Evolutionary conservation across 2,329 filamentous ascomycete genomes (phyloP).

Genomic region (Aspergillus fischeri): DNA sequence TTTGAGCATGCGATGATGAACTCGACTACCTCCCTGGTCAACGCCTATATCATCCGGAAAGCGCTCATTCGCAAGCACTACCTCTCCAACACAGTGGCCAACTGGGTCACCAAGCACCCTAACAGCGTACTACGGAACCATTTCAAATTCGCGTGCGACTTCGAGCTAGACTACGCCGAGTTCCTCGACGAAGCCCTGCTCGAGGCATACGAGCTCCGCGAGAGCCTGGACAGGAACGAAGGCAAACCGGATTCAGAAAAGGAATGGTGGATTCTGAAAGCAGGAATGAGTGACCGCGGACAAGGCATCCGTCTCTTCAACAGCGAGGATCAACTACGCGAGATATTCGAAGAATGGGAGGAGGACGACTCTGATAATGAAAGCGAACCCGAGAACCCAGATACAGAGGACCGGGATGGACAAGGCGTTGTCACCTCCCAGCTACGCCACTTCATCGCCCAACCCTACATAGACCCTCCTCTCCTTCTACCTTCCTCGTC

Average conservation of each 20-base stretch:
- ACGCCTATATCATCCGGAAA: slow-evolving; percentile 93
- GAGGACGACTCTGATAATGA: slow-evolving; percentile 55
- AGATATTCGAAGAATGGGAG: slow-evolving; percentile 91
- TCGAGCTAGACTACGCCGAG: slow-evolving; percentile 95
- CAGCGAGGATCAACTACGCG: slow-evolving; percentile 75
- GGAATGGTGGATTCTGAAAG: slow-evolving; percentile 98
- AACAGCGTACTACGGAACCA: slow-evolving; percentile 63
- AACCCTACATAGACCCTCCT: slow-evolving; percentile 89
- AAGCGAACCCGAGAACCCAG: slow-evolving; percentile 32
- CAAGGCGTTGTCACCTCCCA: slow-evolving; percentile 75
- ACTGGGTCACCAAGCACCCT: slow-evolving; percentile 83
- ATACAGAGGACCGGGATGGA: slow-evolving; percentile 22
- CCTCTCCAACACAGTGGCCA: slow-evolving; percentile 73
- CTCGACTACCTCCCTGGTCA: slow-evolving; percentile 63
- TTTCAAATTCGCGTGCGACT: slow-evolving; percentile 74
- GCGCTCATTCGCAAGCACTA: slow-evolving; percentile 96
- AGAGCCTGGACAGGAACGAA: slow-evolving; percentile 70
- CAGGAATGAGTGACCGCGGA: slow-evolving; percentile 93
- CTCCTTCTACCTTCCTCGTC: slow-evolving; percentile 64
- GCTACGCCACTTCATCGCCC: slow-evolving; percentile 90
- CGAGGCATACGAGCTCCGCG: slow-evolving; percentile 81
- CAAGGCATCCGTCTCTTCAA: slow-evolving; percentile 90
- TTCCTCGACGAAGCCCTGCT: slow-evolving; percentile 91
- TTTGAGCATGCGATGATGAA: slow-evolving; percentile 69
- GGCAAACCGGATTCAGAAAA: slow-evolving; percentile 57